phyloP scores from a whole-genome alignment of 495 filamentous ascomycete species.

The Entonaema liquescens region DNA sequence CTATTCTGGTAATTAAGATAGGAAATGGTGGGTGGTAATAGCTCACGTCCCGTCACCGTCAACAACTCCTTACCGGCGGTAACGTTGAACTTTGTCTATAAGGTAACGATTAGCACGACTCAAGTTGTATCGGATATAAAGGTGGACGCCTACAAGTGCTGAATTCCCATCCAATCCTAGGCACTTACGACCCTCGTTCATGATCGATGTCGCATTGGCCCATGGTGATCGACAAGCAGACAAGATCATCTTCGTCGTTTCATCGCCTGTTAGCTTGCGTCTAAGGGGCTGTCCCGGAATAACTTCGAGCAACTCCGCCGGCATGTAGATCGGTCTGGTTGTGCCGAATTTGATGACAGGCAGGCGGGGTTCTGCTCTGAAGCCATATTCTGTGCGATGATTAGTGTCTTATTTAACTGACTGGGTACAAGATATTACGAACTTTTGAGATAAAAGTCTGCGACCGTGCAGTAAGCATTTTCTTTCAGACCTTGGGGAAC shows the following conservation, averaged over 20 bases:
- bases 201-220: conserved; percentile 72
- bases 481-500: conserved; percentile 37
- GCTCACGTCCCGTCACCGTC: conserved; percentile 70
- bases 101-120: conserved; percentile 15
- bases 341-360: conserved; percentile 77
- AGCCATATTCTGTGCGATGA: conserved; percentile 46
- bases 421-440: conserved; percentile 11
- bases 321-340: conserved; percentile 68
- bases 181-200: conserved; percentile 58
- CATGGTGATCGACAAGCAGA: conserved; percentile 74
- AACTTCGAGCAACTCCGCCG: conserved; percentile 71
- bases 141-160: conserved; percentile 40
- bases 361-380: conserved; percentile 42
- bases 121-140: neutral
- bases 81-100: conserved; percentile 62
- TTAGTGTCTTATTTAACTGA: conserved; percentile 25
- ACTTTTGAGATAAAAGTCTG: conserved; percentile 48
- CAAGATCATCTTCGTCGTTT: conserved; percentile 70
- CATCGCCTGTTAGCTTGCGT: conserved; percentile 61
- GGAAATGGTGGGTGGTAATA: conserved; percentile 61
- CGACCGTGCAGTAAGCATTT: conserved; percentile 42
- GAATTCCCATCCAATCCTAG: conserved; percentile 50
- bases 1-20: conserved; percentile 53
- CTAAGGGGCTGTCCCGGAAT: conserved; percentile 71
- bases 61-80: conserved; percentile 62